Conservation (phyloP, 495 filamentous ascomycete species). For the Aspergillus sclerotioniger region DNA sequence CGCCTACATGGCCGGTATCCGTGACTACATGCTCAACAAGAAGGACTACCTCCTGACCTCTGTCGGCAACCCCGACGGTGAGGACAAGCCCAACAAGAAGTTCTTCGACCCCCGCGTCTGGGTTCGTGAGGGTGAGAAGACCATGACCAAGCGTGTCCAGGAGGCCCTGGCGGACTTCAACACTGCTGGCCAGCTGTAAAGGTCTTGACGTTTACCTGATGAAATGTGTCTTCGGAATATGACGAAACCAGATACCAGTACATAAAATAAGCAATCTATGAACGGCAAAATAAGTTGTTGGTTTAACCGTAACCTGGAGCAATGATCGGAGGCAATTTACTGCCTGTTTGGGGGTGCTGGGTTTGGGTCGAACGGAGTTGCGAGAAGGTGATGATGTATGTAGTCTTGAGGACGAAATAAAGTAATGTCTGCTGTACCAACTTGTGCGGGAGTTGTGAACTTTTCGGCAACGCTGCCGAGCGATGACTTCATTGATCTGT, state of each 20-base stretch:
- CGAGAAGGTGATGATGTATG: neutral
- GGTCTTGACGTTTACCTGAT: conserved; percentile 9
- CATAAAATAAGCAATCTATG: conserved; percentile 21
- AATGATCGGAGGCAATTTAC: neutral
- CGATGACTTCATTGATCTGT: neutral
- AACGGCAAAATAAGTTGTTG: neutral
- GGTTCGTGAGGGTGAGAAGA: conserved; percentile 96
- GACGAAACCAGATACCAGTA: conserved; percentile 25
- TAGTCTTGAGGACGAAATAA: neutral
- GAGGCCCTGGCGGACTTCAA: conserved; percentile 90
- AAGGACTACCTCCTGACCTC: conserved; percentile 85
- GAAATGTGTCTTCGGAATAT: conserved; percentile 15
- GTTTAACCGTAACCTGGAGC: neutral
- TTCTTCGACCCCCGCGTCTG: conserved; percentile 77
- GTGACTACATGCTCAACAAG: conserved; percentile 90
- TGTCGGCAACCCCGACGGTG: conserved; percentile 93
- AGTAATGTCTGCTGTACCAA: neutral
- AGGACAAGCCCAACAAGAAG: conserved; percentile 99
- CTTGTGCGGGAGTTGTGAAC: neutral
- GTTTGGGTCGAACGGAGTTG: neutral
- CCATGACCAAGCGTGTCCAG: conserved; percentile 78
- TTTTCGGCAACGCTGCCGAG: neutral
- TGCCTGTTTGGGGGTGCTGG: neutral
- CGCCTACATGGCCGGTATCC: conserved; percentile 85
- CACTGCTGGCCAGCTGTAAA: conserved; percentile 80